phyloP scores from a whole-genome alignment of 805 yeast species.

The Wickerhamiella nectarea region DNA sequence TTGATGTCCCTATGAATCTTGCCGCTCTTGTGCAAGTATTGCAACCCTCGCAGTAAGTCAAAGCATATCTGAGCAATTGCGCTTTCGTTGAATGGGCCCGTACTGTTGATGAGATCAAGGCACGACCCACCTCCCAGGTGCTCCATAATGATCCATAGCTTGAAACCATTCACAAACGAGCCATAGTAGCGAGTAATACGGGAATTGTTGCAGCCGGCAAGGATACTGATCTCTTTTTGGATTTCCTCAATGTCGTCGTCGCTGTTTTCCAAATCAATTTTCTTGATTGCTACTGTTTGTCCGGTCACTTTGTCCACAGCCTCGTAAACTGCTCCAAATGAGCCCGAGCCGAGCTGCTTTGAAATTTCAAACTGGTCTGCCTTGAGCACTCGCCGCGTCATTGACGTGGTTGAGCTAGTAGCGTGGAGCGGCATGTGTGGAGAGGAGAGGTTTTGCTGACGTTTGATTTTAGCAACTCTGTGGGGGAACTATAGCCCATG shows the following conservation, averaged over 20 bases:
- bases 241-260: slow-evolving; percentile 61
- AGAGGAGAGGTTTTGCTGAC: neutral
- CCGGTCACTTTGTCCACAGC: slow-evolving; percentile 36
- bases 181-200: slow-evolving; percentile 60
- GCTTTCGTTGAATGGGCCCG: slow-evolving; percentile 44
- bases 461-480: neutral
- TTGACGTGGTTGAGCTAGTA: slow-evolving; percentile 5
- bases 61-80: slow-evolving; percentile 40
- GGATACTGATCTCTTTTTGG: slow-evolving; percentile 54
- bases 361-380: slow-evolving; percentile 36
- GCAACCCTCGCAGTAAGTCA: slow-evolving; percentile 46
- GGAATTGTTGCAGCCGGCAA: slow-evolving; percentile 49
- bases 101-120: slow-evolving; percentile 39
- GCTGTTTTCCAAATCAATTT: slow-evolving; percentile 51
- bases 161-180: slow-evolving; percentile 53
- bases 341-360: slow-evolving; percentile 59
- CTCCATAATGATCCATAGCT: slow-evolving; percentile 74
- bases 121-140: slow-evolving; percentile 67
- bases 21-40: slow-evolving; percentile 54
- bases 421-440: neutral
- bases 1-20: slow-evolving; percentile 85
- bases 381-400: slow-evolving; percentile 11
- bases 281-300: slow-evolving; percentile 27
- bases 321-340: slow-evolving; percentile 62
- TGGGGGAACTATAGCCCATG: neutral